Conservation (phyloP, 1,284 basidiomycete genomes). For the Peniophora sp. region DNA sequence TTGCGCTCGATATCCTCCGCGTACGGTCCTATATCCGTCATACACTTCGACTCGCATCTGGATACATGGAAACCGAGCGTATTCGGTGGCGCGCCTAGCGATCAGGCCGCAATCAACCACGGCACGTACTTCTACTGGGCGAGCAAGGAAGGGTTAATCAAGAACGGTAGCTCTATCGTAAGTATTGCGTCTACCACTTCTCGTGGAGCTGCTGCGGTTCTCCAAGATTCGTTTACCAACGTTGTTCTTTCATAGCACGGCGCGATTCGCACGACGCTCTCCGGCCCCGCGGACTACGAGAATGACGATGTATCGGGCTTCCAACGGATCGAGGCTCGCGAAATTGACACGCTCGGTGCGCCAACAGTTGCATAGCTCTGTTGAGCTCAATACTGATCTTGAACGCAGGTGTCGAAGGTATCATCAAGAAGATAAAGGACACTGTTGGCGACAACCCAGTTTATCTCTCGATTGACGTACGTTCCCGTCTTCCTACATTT, state of each 20-base stretch:
- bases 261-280: conserved; percentile 70
- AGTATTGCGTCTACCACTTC: conserved; percentile 39
- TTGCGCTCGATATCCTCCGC: conserved; percentile 58
- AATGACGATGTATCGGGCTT: conserved; percentile 65
- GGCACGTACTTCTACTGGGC: conserved; percentile 79
- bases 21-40: conserved; percentile 68
- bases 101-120: conserved; percentile 63
- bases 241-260: conserved; percentile 53
- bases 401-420: conserved; percentile 47
- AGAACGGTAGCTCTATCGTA: conserved; percentile 76
- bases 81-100: conserved; percentile 62
- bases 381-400: background rate
- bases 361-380: background rate
- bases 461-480: conserved; percentile 66
- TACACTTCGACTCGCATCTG: conserved; percentile 72
- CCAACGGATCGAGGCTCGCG: conserved; percentile 67
- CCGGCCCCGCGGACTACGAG: conserved; percentile 60
- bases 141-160: conserved; percentile 64
- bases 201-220: background rate
- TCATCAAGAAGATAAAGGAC: conserved; percentile 64
- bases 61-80: conserved; percentile 71
- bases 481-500: conserved; percentile 13
- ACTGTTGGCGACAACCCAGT: conserved; percentile 62
- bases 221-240: background rate
- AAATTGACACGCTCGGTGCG: conserved; percentile 65